Evolutionary conservation across 1,139 yeast genomes (phyloP), one percentile per base, ranked within the genome.

Genomic region (Hanseniaspora uvarum): DNA sequence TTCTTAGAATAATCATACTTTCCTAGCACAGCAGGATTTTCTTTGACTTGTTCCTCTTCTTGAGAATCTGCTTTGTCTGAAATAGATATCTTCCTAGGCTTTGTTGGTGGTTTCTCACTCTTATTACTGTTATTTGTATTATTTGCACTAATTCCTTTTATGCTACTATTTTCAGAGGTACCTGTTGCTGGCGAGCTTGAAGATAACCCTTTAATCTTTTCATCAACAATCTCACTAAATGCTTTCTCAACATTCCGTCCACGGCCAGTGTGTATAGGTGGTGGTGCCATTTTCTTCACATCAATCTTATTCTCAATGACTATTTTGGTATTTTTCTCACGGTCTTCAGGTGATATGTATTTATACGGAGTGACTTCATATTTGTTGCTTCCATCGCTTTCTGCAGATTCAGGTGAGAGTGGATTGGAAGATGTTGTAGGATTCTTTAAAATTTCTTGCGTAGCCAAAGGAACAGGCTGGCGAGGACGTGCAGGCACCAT

Each of bases 281-380:
- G 56, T 6, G 56, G 54, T 11, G 55, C 39, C 3, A 46, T n/a
- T 3, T 41, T 36, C 3, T 6, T 19, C 14, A 54, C 51, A 36
- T 51, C 52, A 21, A 51, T 31, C 12, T 45, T 46, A 10, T 46
- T 45, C 21, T 44, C 48, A 7, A 40, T 46, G 14, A 33, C 36
- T 5, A 50, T 23, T 39, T 54, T 59, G 8, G 55, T 53, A 8
- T 47, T 46, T 16, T 58, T 56, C 26, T 50, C 57, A 26, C 59
- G 56, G 36, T 59, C 60, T 24, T 59, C 62, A 24, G 58, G 56
- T 5, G 57, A 58, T 16, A 54, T 58, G 52, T 47, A 55, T 31
- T 60, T 54, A 47, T 59, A 63, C 3, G 67, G 66, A 18, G 55
- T 59, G 0, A 62, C 62, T 50, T 60, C 56, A 47, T 53, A 57